These are phyloP conservation scores for Solanum pinnatisectum DNA, from an alignment of 257 asterid species.

Conservation along the genomic window DNA sequence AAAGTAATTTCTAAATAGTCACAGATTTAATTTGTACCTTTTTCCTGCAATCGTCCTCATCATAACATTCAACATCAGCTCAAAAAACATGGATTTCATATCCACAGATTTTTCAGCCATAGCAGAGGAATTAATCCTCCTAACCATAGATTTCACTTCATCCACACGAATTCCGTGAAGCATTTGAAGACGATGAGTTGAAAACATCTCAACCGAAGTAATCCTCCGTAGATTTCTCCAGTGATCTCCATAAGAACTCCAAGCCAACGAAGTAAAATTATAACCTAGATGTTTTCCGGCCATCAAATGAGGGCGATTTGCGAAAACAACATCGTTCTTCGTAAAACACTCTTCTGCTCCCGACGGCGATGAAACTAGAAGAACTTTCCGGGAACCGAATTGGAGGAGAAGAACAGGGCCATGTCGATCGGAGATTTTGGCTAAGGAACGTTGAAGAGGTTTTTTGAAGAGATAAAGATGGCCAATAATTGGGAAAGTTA, in stretches of 20 bases:
- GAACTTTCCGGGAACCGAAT: slow-evolving; percentile 59
- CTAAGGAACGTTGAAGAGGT: slow-evolving; percentile 43
- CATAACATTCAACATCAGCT: slow-evolving; percentile 24
- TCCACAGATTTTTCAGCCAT: slow-evolving; percentile 15
- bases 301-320: slow-evolving; percentile 47
- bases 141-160: slow-evolving; percentile 38
- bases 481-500: slow-evolving; percentile 45
- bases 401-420: slow-evolving; percentile 52
- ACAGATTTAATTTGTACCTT: neutral
- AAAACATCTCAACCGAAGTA: slow-evolving; percentile 39
- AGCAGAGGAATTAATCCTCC: slow-evolving; percentile 9
- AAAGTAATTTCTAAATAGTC: too few species aligned
- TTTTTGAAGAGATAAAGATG: slow-evolving; percentile 52
- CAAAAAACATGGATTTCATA: slow-evolving; percentile 27
- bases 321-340: slow-evolving; percentile 42
- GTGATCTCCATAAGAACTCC: slow-evolving; percentile 51
- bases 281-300: slow-evolving; percentile 48
- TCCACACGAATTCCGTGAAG: slow-evolving; percentile 43
- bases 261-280: slow-evolving; percentile 37
- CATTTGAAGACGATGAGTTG: slow-evolving; percentile 42
- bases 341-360: slow-evolving; percentile 61
- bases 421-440: slow-evolving; percentile 32
- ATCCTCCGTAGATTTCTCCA: slow-evolving; percentile 57
- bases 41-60: slow-evolving; percentile 37
- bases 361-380: slow-evolving; percentile 56